phyloP scores from a whole-genome alignment of 306 rosid species.

The Dalbergia cochinchinensis region DNA sequence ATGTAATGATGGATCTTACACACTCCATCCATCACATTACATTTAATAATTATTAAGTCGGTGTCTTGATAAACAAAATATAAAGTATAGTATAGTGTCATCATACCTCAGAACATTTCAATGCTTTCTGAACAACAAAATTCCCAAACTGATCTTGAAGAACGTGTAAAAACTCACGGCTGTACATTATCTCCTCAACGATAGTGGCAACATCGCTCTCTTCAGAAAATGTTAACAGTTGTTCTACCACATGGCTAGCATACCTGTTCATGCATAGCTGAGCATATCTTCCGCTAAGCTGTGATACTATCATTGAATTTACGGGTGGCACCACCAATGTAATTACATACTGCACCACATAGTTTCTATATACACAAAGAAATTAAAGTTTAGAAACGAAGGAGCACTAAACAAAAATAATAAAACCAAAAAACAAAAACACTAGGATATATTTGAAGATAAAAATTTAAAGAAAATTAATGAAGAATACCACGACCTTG shows the following conservation, averaged over 20 bases:
- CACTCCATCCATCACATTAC: too few species aligned
- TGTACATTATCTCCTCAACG: conserved; percentile 40
- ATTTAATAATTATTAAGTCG: too few species aligned
- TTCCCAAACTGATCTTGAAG: conserved; percentile 54
- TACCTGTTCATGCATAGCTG: conserved; percentile 50
- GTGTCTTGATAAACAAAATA: too few species aligned
- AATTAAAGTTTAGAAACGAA: not conserved
- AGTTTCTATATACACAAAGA: conserved; percentile 49
- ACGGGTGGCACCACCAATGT: not conserved
- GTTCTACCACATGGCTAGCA: conserved; percentile 64
- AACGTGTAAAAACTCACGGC: conserved; percentile 36
- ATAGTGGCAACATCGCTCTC: not conserved
- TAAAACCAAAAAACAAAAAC: not conserved
- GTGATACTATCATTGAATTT: not conserved
- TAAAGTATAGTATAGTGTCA: not conserved
- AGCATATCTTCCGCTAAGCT: conserved; percentile 33
- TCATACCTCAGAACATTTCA: conserved; percentile 46
- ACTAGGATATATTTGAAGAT: not conserved
- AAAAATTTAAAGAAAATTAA: not conserved
- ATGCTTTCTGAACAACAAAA: conserved; percentile 59
- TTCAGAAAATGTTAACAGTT: conserved; percentile 12
- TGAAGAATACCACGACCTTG: not conserved
- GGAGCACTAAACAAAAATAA: not conserved
- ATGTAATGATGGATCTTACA: too few species aligned
- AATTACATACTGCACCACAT: conserved; percentile 54